Conservation (phyloP, 2,329 filamentous ascomycete species). For the Penicillium frequentans region DNA sequence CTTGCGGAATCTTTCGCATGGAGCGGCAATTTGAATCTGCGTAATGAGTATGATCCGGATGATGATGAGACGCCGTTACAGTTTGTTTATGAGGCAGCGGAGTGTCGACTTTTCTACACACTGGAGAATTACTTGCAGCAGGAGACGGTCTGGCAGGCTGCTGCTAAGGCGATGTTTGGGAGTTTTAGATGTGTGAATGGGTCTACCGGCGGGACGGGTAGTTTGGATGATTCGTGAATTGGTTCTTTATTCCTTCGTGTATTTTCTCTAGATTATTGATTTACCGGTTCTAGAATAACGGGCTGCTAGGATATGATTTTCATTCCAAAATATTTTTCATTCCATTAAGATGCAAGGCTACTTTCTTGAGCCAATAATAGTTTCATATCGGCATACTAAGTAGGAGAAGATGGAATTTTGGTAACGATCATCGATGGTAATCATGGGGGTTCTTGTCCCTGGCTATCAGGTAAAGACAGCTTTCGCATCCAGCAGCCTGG, state of each 20-base stretch:
- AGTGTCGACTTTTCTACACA: slow-evolving; percentile 63
- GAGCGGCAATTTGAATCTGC: slow-evolving; percentile 44
- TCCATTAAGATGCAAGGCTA: too few species aligned
- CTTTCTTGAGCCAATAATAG: too few species aligned
- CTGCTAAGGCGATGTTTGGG: slow-evolving; percentile 28
- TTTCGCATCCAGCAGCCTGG: background rate
- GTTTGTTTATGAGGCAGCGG: slow-evolving; percentile 61
- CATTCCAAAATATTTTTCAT: too few species aligned
- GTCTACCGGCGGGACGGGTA: slow-evolving; percentile 23
- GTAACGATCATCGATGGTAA: too few species aligned
- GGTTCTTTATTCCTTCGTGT: background rate
- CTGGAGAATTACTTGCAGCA: slow-evolving; percentile 53
- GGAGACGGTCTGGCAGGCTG: slow-evolving; percentile 53
- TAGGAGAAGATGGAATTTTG: too few species aligned
- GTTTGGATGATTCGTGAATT: slow-evolving; percentile 11
- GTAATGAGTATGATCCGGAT: slow-evolving; percentile 47
- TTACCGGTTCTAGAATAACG: background rate
- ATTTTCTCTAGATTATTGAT: background rate
- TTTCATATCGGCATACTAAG: too few species aligned
- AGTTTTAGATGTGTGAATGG: slow-evolving; percentile 20
- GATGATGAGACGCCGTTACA: slow-evolving; percentile 54
- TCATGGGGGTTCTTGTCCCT: background rate
- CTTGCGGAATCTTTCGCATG: slow-evolving; percentile 12
- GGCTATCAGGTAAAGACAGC: background rate
- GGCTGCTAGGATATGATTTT: too few species aligned